A percentile compares a stretch with the other conserved stretches of the same genome.
Conservation (phyloP, 345 rosid genomes). For the Excoecaria cochinchinensis region DNA sequence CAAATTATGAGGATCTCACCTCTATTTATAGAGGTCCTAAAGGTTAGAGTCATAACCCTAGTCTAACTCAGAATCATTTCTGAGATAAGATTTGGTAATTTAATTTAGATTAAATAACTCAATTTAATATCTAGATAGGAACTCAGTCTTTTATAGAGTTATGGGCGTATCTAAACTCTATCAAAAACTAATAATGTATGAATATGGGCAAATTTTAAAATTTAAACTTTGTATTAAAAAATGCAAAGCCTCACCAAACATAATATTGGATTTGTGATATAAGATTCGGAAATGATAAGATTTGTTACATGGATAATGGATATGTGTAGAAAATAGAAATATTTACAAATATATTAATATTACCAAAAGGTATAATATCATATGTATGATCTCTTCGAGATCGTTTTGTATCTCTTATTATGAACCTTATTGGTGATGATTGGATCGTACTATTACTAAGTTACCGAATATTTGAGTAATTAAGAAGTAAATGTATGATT, state of each 20-base stretch:
- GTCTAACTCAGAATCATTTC: no score
- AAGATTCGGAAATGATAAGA: neutral
- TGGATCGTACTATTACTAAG: neutral
- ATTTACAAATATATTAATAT: neutral
- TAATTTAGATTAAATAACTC: no score
- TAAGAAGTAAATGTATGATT: neutral
- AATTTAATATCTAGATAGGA: no score
- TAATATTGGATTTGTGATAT: no score
- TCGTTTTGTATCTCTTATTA: neutral
- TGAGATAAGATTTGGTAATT: no score
- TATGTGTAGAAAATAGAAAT: neutral
- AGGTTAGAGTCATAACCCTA: no score
- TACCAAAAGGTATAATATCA: neutral
- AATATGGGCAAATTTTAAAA: neutral
- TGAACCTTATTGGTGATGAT: neutral
- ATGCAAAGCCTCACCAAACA: no score
- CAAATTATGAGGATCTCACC: no score
- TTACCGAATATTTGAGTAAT: neutral
- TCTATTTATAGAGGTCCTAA: no score
- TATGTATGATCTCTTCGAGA: neutral
- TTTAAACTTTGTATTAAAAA: neutral
- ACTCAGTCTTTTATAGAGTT: no score
- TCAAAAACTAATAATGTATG: no score
- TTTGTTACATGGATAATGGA: neutral
- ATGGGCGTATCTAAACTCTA: no score